A percentile compares a stretch with the other conserved stretches of the same genome.
Conservation (phyloP, 495 filamentous ascomycete species). For the Lasiosphaeria hispida region DNA sequence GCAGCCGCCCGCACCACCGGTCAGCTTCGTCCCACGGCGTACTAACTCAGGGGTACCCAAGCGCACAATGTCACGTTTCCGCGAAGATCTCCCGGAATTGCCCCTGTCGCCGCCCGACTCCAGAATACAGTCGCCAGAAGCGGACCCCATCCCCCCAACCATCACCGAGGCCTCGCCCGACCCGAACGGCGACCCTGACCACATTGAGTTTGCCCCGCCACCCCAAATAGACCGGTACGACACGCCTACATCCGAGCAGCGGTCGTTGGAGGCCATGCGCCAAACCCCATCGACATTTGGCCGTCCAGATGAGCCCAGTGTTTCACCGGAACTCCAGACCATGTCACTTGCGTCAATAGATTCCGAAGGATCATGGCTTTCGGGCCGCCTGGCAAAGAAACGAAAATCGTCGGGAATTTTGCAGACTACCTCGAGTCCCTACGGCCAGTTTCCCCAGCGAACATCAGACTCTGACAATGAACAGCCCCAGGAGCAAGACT, state of each 20-base stretch:
- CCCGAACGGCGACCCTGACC: conserved; percentile 23
- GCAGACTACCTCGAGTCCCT: conserved; percentile 19
- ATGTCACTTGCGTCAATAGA: conserved; percentile 82
- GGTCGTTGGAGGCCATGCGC: conserved; percentile 42
- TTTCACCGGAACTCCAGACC: conserved; percentile 45
- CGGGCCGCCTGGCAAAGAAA: conserved; percentile 53
- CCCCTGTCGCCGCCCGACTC: conserved; percentile 80
- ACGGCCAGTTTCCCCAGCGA: conserved; percentile 39
- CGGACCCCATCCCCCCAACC: conserved; percentile 38
- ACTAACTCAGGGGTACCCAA: conserved; percentile 52
- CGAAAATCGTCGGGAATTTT: conserved; percentile 40
- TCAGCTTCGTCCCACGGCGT: conserved; percentile 34
- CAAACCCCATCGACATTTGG: conserved; percentile 44
- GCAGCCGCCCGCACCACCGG: conserved; percentile 33
- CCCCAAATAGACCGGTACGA: conserved; percentile 34
- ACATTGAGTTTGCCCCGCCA: conserved; percentile 21
- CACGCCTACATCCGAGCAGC: conserved; percentile 46
- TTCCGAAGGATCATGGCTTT: conserved; percentile 91
- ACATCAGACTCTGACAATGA: conserved; percentile 36
- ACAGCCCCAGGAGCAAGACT: conserved; percentile 14
- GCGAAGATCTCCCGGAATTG: conserved; percentile 86
- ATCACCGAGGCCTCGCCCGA: conserved; percentile 24
- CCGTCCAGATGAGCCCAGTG: conserved; percentile 38
- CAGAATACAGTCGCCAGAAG: conserved; percentile 69
- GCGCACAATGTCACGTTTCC: conserved; percentile 84